phyloP scores from a whole-genome alignment of 768 basidiomycete species.

The Boletus pseudopeckii region DNA sequence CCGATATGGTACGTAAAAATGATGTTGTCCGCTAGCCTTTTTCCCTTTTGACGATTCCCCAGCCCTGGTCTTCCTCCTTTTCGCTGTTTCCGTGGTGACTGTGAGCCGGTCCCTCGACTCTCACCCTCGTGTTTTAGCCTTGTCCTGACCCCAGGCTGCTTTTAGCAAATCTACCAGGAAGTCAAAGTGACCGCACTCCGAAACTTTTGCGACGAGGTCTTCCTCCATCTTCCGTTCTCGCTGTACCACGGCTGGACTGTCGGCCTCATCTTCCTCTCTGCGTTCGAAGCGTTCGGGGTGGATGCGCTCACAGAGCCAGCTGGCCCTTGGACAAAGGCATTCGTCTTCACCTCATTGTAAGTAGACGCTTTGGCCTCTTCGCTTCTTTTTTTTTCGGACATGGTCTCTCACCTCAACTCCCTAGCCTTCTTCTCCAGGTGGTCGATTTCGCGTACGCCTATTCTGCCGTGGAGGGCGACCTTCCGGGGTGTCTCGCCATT shows the following conservation, averaged over 20 bases:
- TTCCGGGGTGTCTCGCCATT: slow-evolving; percentile 65
- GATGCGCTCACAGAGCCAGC: slow-evolving; percentile 50
- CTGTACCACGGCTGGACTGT: slow-evolving; percentile 65
- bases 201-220: slow-evolving; percentile 53
- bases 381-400: background rate
- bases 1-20: slow-evolving; percentile 32
- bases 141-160: background rate
- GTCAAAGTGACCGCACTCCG: slow-evolving; percentile 55
- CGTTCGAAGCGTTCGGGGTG: slow-evolving; percentile 60
- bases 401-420: background rate
- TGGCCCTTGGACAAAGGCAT: slow-evolving; percentile 58
- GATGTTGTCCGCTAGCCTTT: background rate
- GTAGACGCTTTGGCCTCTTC: background rate
- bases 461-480: slow-evolving; percentile 59
- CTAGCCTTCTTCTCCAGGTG: slow-evolving; percentile 52
- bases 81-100: slow-evolving; percentile 51
- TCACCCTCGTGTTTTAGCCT: background rate
- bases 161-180: slow-evolving; percentile 60
- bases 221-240: slow-evolving; percentile 72
- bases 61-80: slow-evolving; percentile 40
- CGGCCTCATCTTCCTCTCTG: slow-evolving; percentile 50
- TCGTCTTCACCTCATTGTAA: slow-evolving; percentile 57
- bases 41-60: slow-evolving; percentile 18
- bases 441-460: slow-evolving; percentile 65
- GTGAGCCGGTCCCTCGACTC: slow-evolving; percentile 18